A percentile compares a stretch with the other conserved stretches of the same genome.
Conservation (phyloP, 495 filamentous ascomycete genomes). For the Pyronema omphalodes region DNA sequence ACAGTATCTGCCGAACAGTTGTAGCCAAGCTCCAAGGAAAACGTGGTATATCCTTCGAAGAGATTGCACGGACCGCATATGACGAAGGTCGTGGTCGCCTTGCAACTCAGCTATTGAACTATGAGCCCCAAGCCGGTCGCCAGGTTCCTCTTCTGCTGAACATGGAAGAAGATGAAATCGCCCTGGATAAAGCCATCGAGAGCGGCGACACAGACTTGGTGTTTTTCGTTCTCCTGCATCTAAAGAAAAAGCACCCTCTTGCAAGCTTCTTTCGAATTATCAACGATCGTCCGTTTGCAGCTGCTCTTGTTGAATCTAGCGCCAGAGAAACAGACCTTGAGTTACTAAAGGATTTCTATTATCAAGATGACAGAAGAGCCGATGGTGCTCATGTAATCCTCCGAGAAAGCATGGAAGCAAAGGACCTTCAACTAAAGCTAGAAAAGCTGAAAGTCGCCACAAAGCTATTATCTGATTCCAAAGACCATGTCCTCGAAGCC, state of each 20-base stretch:
- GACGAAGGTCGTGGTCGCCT: constrained; percentile 77
- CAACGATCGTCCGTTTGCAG: constrained; percentile 68
- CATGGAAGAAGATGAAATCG: constrained; percentile 92
- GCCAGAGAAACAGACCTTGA: constrained; percentile 60
- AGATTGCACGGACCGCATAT: constrained; percentile 84
- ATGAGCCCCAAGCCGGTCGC: constrained; percentile 80
- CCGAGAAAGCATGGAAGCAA: constrained; percentile 37
- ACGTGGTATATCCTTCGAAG: constrained; percentile 81
- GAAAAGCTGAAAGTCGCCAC: constrained; percentile 77
- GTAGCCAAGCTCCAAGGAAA: constrained; percentile 74
- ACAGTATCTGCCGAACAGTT: constrained; percentile 68
- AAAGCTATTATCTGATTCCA: constrained; percentile 65
- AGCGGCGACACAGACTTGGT: constrained; percentile 88
- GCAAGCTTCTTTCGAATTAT: constrained; percentile 86
- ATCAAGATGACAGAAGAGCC: constrained; percentile 83
- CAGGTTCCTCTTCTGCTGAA: constrained; percentile 86
- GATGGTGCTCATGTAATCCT: constrained; percentile 80
- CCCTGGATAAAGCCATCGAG: constrained; percentile 91
- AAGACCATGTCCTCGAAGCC: constrained; percentile 60
- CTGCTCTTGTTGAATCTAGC: constrained; percentile 71
- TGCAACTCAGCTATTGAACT: constrained; percentile 77
- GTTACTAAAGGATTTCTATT: constrained; percentile 86
- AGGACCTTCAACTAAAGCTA: constrained; percentile 27
- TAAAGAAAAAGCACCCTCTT: constrained; percentile 80
- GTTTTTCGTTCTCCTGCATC: constrained; percentile 68